Percentiles rank a stretch among this genome's conserved stretches.
Conservation (phyloP, 768 basidiomycete genomes). For the Mycena pura region DNA sequence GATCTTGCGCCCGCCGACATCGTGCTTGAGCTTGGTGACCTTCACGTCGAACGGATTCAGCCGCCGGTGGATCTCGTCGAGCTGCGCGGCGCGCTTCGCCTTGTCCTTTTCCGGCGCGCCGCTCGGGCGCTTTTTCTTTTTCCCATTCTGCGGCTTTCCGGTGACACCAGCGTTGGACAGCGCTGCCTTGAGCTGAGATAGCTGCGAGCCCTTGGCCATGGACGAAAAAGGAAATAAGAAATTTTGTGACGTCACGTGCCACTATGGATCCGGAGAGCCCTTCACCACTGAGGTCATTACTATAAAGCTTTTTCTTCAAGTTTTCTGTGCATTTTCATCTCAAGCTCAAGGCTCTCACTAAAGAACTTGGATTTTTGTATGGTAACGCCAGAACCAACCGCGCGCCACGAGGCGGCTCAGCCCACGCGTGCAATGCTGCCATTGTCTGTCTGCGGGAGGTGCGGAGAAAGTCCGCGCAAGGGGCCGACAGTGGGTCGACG, state of each 20-base stretch:
- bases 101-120: conserved; percentile 75
- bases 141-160: conserved; percentile 58
- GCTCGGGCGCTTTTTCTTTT: conserved; percentile 76
- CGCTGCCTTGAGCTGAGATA: conserved; percentile 88
- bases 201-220: conserved; percentile 88
- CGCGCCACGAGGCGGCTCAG: too few relatives aligned
- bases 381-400: too few relatives aligned
- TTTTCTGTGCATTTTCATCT: too few relatives aligned
- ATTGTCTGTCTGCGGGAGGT: too few relatives aligned
- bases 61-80: conserved; percentile 83
- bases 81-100: conserved; percentile 78
- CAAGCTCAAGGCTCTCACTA: too few relatives aligned
- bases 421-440: too few relatives aligned
- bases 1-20: conserved; percentile 87
- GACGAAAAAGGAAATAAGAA: conserved; percentile 21
- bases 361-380: too few relatives aligned
- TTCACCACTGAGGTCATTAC: too few relatives aligned
- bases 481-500: too few relatives aligned
- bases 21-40: conserved; percentile 90
- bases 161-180: conserved; percentile 82
- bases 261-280: too few relatives aligned
- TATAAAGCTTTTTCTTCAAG: too few relatives aligned
- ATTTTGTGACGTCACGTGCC: conserved; percentile 32
- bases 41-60: conserved; percentile 96
- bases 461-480: too few relatives aligned